Percentiles rank a stretch among this genome's conserved stretches.
phyloP scores from a whole-genome alignment of 2,329 filamentous ascomycete species.

The Teratosphaeria pseudoeucalypti region DNA sequence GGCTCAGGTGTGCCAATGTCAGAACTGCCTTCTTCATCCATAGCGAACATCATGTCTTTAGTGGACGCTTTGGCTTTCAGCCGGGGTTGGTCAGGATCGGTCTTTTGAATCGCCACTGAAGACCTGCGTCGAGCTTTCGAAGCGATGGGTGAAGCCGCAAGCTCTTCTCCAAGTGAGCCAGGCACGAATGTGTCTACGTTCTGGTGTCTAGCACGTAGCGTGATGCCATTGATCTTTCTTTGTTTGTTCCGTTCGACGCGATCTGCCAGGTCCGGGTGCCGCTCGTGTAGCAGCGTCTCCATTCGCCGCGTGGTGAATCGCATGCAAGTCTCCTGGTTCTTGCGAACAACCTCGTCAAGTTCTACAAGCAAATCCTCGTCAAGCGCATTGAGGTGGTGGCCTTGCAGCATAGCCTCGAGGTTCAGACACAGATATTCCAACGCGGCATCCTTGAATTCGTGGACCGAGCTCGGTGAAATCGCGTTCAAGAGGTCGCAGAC shows the following conservation, averaged over 20 bases:
- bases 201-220: conserved; percentile 52
- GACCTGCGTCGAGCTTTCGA: conserved; percentile 32
- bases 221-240: conserved; percentile 65
- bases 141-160: conserved; percentile 36
- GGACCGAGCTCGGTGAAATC: conserved; percentile 72
- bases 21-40: conserved; percentile 64
- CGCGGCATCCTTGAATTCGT: conserved; percentile 76
- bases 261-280: conserved; percentile 50
- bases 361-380: conserved; percentile 75
- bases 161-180: conserved; percentile 54
- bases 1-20: conserved; percentile 12
- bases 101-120: conserved; percentile 25
- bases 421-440: conserved; percentile 88
- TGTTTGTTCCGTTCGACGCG: conserved; percentile 60
- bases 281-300: conserved; percentile 55
- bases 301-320: conserved; percentile 68
- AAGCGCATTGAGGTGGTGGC: conserved; percentile 70
- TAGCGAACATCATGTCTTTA: conserved; percentile 79
- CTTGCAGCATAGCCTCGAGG: conserved; percentile 84
- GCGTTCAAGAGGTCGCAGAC: conserved; percentile 76
- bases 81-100: conserved; percentile 46
- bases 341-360: conserved; percentile 67
- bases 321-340: conserved; percentile 68
- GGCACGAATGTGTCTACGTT: conserved; percentile 56
- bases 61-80: conserved; percentile 59